Evolutionary conservation across 2,329 filamentous ascomycete species (phyloP).

Genomic region (Ascochyta pisi): DNA sequence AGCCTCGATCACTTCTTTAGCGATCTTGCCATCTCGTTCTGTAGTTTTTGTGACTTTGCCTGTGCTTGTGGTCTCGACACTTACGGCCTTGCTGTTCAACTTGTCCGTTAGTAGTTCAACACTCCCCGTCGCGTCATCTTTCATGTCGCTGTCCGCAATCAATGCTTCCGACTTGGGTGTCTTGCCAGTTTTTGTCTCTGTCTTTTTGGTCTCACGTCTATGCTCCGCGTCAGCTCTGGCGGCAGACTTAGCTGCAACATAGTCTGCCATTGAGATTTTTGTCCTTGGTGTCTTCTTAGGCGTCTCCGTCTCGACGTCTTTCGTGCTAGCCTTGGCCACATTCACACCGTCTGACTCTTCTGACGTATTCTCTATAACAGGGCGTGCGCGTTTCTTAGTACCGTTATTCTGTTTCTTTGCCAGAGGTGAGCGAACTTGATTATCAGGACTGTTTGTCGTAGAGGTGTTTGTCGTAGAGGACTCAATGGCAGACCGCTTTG

Average conservation of each 20-base stretch:
- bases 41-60: not conserved
- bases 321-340: not conserved
- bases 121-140: not conserved
- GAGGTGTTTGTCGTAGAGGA: not conserved
- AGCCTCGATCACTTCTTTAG: not conserved
- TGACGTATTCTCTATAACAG: not conserved
- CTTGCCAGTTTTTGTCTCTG: not conserved
- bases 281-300: too few relatives aligned
- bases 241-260: not conserved
- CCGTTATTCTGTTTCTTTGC: not conserved
- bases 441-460: not conserved
- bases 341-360: not conserved
- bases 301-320: not conserved
- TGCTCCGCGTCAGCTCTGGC: not conserved
- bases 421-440: not conserved
- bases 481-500: not conserved
- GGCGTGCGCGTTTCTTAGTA: not conserved
- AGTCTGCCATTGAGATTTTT: not conserved
- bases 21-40: not conserved
- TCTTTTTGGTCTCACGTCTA: not conserved
- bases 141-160: not conserved
- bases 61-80: not conserved
- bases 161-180: not conserved
- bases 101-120: not conserved
- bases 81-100: not conserved